Base-by-base conservation (phyloP, 208 protist genomes). In the Trypanosoma melophagium region DNA sequence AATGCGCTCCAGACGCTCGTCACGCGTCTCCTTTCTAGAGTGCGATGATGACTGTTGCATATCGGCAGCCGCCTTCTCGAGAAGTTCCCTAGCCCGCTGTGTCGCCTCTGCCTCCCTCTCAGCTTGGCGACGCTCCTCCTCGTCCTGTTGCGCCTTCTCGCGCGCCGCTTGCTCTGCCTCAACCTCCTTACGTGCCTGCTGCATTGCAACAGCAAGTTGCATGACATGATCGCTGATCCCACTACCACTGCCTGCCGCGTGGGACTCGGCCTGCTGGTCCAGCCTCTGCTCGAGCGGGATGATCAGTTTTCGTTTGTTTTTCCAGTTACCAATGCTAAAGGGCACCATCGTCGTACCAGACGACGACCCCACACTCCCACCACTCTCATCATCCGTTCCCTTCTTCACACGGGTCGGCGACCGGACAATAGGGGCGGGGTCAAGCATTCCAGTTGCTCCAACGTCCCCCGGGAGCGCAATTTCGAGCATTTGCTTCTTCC, bases 281-380 rank as follows among this genome's bases (percentile, higher is more conserved):
- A 90, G 61, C 14, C 85, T 83, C 74, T 92, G 76, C 65, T 91
- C 83, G n/a, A 94, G 71, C 1, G 88, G 79, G 13, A 94, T 79
- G 50, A 94, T 75, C 3, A 92, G 60, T 41, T 92, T 92, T 60
- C 90, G 90, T 60, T 87, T 86, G 56, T 94, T 94, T 44, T 80
- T 83, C 88, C 88, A 91, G 74, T 78, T 86, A 60, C 78, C 83
- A 42, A 92, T 78, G 28, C 78, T 83, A 56, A 90, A 90, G 4
- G 88, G 88, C 17, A 94, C 88, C 0, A 74, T 47, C 7, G 47
- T 51, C 47, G 13, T 57, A n/a, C n/a, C n/a, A n/a, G n/a, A n/a
- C n/a, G n/a, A n/a, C n/a, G n/a, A 49, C 10, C 3, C 52, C 9
- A 8, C 8, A 51, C 54, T 35, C 21, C 49, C 55, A 61, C 47